Evolutionary conservation across 2,329 filamentous ascomycete genomes (phyloP), one percentile per base, ranked within the genome.

Genomic region (Pyrenophora graminea): DNA sequence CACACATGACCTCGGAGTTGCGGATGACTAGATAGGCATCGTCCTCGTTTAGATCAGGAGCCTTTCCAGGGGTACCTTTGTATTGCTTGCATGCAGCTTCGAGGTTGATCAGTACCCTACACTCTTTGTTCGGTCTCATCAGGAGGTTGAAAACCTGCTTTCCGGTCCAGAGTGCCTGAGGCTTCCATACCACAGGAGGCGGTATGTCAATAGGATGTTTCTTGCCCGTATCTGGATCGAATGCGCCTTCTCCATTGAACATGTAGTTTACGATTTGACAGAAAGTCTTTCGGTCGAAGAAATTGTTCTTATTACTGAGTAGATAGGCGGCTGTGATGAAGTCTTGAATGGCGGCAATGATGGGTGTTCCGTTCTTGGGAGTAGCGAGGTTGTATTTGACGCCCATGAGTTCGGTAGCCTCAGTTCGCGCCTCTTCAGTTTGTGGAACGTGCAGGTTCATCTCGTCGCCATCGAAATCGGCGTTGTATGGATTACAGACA

Each of bases 401-500:
- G 36, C 94, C 94, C 94, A 99, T 99, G 40, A 99, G 78, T 61
- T 93, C 91, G 66, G 95, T 95, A 0, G 94, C 94, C 74, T 99
- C 94, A 2, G 93, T 90, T 50, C 94, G 85, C 9, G 94, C 93
- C 74, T 99, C 94, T 76, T 99, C 94, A 0, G 94, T 97, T 71
- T 99, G 94, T 2, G 94, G 94, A 13, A 99, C 92, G 75, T 99
- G 94, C 40, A 99, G 77, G 65, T 99, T 99, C 94, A 99, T 99
- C 74, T 99, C 94, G 64, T 99, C 94, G 53, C 94, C 94, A 66
- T 99, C 94, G 63, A 99, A 99, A 83, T 99, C 94, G 48, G 94
- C 94, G 64, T 99, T 99, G 80, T 99, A 99, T 3, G 94, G 94
- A 55, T 89, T 92, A 75, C 94, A 99, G 1, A 96, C 94, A 83